A percentile compares a stretch with the other conserved stretches of the same genome.
phyloP scores from a whole-genome alignment of 331 rosid species.

The Pyrus hybrid region DNA sequence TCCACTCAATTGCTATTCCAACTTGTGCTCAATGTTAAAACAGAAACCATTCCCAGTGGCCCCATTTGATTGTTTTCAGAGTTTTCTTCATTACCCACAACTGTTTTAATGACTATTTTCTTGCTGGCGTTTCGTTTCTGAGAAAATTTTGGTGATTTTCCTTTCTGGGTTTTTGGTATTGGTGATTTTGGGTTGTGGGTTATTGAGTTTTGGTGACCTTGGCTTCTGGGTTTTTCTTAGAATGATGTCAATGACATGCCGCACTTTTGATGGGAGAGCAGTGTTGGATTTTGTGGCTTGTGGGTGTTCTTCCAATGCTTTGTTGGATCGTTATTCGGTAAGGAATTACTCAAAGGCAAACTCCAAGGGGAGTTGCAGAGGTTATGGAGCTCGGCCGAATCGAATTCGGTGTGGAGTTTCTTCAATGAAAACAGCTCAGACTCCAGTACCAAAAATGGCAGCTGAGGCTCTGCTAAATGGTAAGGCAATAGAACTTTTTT shows the following conservation, averaged over 20 bases:
- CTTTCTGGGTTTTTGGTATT: constrained; percentile 34
- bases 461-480: constrained; percentile 46
- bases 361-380: constrained; percentile 31
- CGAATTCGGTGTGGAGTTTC: constrained; percentile 52
- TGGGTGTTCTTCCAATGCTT: constrained; percentile 76
- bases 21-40: constrained; percentile 15
- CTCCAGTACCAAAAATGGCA: constrained; percentile 39
- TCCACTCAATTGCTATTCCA: constrained; percentile 56
- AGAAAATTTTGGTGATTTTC: constrained; percentile 25
- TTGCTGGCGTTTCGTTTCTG: constrained; percentile 16
- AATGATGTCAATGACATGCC: constrained; percentile 76
- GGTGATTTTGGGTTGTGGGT: constrained; percentile 33
- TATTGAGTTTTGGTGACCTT: constrained; percentile 15
- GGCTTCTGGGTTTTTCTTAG: constrained; percentile 32
- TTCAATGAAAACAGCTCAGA: constrained; percentile 51
- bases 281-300: constrained; percentile 51
- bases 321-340: constrained; percentile 39
- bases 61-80: constrained; percentile 10
- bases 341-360: constrained; percentile 37
- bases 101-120: constrained; percentile 15
- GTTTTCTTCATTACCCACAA: constrained; percentile 7
- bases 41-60: constrained; percentile 16
- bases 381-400: constrained; percentile 33
- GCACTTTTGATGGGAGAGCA: constrained; percentile 57
- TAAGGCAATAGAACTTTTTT: constrained; percentile 17